Evolutionary conservation across 2,329 filamentous ascomycete genomes (phyloP).

Genomic region (Ilyonectria robusta): DNA sequence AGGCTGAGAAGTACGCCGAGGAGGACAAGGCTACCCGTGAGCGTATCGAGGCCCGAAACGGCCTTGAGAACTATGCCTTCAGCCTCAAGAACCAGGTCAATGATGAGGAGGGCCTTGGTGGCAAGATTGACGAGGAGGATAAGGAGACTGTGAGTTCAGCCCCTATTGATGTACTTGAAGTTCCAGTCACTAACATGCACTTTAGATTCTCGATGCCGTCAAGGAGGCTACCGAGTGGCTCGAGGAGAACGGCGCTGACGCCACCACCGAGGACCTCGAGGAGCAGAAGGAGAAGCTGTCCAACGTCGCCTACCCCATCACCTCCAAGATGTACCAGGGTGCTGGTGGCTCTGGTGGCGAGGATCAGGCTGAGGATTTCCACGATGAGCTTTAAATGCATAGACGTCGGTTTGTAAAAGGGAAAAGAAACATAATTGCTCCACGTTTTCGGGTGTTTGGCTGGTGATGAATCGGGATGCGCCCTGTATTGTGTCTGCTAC

Average conservation of each 20-base stretch:
- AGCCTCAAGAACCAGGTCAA: conserved; percentile 99
- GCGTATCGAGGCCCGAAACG: conserved; percentile 96
- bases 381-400: conserved; percentile 83
- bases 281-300: conserved; percentile 99
- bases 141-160: conserved; percentile 86
- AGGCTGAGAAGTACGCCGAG: conserved; percentile 98
- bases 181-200: conserved; percentile 54
- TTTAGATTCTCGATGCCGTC: conserved; percentile 87
- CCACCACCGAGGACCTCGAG: conserved; percentile 94
- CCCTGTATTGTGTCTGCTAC: conserved; percentile 38
- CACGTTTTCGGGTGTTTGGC: conserved; percentile 48
- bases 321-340: conserved; percentile 92
- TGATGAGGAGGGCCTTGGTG: conserved; percentile 95
- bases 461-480: conserved; percentile 44
- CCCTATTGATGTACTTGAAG: not conserved
- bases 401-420: conserved; percentile 45
- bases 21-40: conserved; percentile 98
- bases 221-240: conserved; percentile 99
- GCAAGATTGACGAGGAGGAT: conserved; percentile 98
- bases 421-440: conserved; percentile 47
- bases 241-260: conserved; percentile 90
- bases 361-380: conserved; percentile 80
- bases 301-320: conserved; percentile 97
- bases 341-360: conserved; percentile 71
- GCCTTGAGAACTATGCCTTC: conserved; percentile 99